Evolutionary conservation across 768 basidiomycete genomes (phyloP), one percentile per base, ranked within the genome.

Genomic region (Panaeolus papilionaceus): DNA sequence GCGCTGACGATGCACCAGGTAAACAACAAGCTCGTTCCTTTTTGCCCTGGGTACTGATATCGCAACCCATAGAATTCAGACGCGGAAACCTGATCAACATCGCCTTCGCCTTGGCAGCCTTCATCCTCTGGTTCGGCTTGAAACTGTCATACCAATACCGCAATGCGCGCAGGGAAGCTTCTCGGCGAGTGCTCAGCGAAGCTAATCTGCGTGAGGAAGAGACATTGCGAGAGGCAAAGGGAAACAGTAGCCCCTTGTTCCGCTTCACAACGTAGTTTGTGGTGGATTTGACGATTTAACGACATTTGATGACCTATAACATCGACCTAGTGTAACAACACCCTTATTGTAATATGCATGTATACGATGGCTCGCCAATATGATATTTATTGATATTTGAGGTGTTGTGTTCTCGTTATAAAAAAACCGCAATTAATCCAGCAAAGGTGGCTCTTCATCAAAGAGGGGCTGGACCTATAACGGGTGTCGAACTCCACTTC

Each of bases 41-140:
- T 23, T 23, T 23, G 23, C 23, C 23, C 23, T 23, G 23, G 23
- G 23, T 23, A 23, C 20, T 49, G 20, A 49, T 8, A 14, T 18
- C 18, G 44, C 42, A 2, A 39, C 1, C 61, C 20, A 6, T 26
- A 76, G 79, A 76, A 39, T 81, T 80, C 71, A 79, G 74, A 61
- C 74, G 76, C 0, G 80, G 80, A 18, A 81, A 79, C 44, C 70
- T 76, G 20, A 75, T 79, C 71, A 81, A 80, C 69, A 80, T 81
- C 66, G 76, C 67, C 28, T 79, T 80, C 66, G 78, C 80, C 4
- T 71, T 68, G 7, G 73, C 72, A 2, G 75, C 79, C 1, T 77
- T 78, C 49, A 66, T 74, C 3, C 67, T 79, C 12, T 81, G 80
- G 80, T 76, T 80, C 62, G 67, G 72, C 10, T 78, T 79, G 68